phyloP scores from a whole-genome alignment of 768 basidiomycete species.

The Rhodotorula taiwanensis region DNA sequence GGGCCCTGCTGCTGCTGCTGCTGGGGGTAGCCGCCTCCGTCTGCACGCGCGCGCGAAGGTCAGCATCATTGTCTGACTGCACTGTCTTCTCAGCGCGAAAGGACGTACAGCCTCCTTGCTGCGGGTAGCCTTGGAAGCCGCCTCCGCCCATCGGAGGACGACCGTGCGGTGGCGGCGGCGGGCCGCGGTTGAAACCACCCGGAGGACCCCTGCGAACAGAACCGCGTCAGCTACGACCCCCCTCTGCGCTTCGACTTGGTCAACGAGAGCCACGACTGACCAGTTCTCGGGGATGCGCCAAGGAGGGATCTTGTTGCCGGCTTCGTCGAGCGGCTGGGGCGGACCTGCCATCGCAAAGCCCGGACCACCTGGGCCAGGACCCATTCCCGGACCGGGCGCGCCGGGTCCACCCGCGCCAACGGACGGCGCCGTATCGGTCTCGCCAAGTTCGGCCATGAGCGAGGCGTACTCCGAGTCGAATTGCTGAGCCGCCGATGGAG shows the following conservation, averaged over 20 bases:
- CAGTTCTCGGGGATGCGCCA: slow-evolving; percentile 46
- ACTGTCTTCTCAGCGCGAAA: too few species aligned
- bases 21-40: slow-evolving; percentile 4
- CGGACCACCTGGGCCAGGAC: neutral
- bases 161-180: neutral
- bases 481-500: slow-evolving; percentile 57
- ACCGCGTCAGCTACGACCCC: neutral
- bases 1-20: too few species aligned
- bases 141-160: too few species aligned
- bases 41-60: neutral
- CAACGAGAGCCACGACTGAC: slow-evolving; percentile 11
- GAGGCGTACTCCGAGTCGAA: slow-evolving; percentile 98
- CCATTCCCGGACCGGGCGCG: slow-evolving; percentile 28
- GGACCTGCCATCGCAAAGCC: slow-evolving; percentile 7
- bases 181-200: neutral
- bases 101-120: neutral
- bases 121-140: neutral
- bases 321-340: slow-evolving; percentile 30
- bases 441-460: slow-evolving; percentile 96
- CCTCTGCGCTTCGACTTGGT: too few species aligned
- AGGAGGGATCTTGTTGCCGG: slow-evolving; percentile 43
- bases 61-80: too few species aligned
- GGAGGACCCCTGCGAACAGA: neutral
- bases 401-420: slow-evolving; percentile 2
- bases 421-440: slow-evolving; percentile 44